Percentiles rank a stretch among this genome's conserved stretches.
Evolutionary conservation across 331 rosid genomes (phyloP).

Genomic region (Rhamnella rubrinervis): DNA sequence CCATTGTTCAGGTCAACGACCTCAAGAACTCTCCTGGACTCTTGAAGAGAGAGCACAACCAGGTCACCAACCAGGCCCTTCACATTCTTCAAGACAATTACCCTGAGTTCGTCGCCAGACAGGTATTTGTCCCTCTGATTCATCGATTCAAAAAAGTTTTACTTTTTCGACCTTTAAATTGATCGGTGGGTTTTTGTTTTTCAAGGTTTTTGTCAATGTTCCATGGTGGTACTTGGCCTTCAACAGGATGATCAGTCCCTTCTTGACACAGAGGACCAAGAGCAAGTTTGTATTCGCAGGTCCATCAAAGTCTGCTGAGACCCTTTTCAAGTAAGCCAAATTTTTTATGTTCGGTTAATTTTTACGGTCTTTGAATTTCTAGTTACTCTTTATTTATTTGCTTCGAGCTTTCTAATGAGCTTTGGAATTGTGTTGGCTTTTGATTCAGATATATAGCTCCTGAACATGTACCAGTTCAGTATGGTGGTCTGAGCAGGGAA

Average conservation of each 20-base stretch:
- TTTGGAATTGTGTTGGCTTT: background rate
- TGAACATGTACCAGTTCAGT: constrained; percentile 74
- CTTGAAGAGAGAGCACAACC: constrained; percentile 57
- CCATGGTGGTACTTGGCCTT: constrained; percentile 95
- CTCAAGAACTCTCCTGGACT: constrained; percentile 67
- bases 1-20: constrained; percentile 80
- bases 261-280: constrained; percentile 87
- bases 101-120: constrained; percentile 87
- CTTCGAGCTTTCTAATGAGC: background rate
- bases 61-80: constrained; percentile 65
- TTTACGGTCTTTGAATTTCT: background rate
- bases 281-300: constrained; percentile 91
- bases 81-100: constrained; percentile 80
- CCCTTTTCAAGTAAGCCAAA: constrained; percentile 64
- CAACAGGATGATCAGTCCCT: constrained; percentile 68
- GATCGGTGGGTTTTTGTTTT: background rate
- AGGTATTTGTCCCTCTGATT: constrained; percentile 32
- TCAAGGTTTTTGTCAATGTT: constrained; percentile 80
- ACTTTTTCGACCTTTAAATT: background rate
- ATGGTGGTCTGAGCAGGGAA: constrained; percentile 79
- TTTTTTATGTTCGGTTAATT: background rate
- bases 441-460: constrained; percentile 65
- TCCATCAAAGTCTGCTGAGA: constrained; percentile 70
- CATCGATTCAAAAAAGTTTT: background rate
- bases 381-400: background rate